These are phyloP conservation scores for Fonsecaea pedrosoi DNA, from an alignment of 2,329 filamentous ascomycete species.

Conservation along the genomic window DNA sequence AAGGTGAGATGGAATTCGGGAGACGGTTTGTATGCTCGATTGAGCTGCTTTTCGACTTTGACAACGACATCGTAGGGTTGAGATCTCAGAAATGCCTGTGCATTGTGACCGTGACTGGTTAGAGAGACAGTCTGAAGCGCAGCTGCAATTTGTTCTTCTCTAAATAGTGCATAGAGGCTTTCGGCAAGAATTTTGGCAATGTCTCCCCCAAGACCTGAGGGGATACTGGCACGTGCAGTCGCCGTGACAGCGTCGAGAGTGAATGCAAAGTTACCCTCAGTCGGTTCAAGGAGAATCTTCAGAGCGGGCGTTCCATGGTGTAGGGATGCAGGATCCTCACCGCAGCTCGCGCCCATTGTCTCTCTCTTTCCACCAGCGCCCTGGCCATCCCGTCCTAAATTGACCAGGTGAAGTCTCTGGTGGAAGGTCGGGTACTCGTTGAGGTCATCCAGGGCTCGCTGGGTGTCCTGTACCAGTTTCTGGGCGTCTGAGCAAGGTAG, in stretches of 20 bases:
- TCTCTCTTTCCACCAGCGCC: not conserved
- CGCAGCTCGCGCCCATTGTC: slow-evolving; percentile 18
- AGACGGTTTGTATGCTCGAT: slow-evolving; percentile 86
- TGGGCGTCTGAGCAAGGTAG: slow-evolving; percentile 72
- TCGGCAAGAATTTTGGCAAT: slow-evolving; percentile 70
- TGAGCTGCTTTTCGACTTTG: slow-evolving; percentile 72
- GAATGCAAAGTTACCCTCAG: slow-evolving; percentile 42
- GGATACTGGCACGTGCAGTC: slow-evolving; percentile 27
- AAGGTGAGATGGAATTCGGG: slow-evolving; percentile 95
- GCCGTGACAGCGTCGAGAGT: slow-evolving; percentile 23
- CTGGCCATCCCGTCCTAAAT: slow-evolving; percentile 38
- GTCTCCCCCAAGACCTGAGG: slow-evolving; percentile 3
- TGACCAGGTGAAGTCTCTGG: slow-evolving; percentile 71
- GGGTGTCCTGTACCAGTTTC: slow-evolving; percentile 77
- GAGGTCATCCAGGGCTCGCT: slow-evolving; percentile 83
- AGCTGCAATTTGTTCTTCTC: slow-evolving; percentile 88
- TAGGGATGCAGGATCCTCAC: slow-evolving; percentile 40
- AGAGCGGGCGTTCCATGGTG: slow-evolving; percentile 63
- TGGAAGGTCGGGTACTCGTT: slow-evolving; percentile 87
- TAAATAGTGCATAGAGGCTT: slow-evolving; percentile 78
- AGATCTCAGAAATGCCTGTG: slow-evolving; percentile 46
- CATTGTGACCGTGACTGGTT: slow-evolving; percentile 42
- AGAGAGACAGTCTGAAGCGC: slow-evolving; percentile 59
- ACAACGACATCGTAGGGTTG: slow-evolving; percentile 58
- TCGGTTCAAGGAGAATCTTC: slow-evolving; percentile 71